A percentile compares a stretch with the other conserved stretches of the same genome.
These are phyloP conservation scores for Rhodocollybia butyracea DNA, from an alignment of 768 basidiomycete species.

Conservation along the genomic window DNA sequence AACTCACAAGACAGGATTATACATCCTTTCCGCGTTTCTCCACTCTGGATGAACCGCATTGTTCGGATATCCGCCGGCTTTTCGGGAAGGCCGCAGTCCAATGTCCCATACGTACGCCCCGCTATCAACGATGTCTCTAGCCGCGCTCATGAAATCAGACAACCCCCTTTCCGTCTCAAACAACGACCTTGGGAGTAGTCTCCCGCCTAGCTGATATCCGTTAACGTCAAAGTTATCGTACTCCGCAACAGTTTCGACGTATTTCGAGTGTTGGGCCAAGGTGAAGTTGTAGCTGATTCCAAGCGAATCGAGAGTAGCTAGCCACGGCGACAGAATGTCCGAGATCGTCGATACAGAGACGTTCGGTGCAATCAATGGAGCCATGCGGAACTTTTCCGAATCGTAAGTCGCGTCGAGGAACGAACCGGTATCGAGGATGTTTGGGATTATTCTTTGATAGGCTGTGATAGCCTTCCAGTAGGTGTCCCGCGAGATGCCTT, in stretches of 20 bases:
- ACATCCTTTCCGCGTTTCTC: constrained; percentile 2
- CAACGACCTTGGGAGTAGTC: constrained; percentile 4
- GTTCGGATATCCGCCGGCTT: constrained; percentile 2
- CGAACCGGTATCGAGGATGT: background rate
- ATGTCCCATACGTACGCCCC: constrained; percentile 2
- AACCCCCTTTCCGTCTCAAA: background rate
- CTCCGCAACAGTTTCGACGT: background rate
- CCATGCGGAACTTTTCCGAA: background rate
- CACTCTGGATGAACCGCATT: constrained; percentile 7
- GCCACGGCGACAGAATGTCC: background rate
- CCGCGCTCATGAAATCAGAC: background rate
- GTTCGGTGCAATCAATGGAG: constrained; percentile 2
- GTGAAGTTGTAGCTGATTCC: constrained; percentile 14
- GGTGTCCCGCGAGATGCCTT: constrained; percentile 1
- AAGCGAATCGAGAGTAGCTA: background rate
- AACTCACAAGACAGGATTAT: background rate
- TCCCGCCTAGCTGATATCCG: background rate
- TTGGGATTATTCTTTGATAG: background rate
- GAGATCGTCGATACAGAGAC: background rate
- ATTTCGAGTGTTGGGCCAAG: background rate
- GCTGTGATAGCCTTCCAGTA: constrained; percentile 8
- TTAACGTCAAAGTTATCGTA: constrained; percentile 1
- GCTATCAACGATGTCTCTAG: background rate
- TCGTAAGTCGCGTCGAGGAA: background rate
- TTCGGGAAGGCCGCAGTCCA: background rate